phyloP scores from a whole-genome alignment of 2,329 filamentous ascomycete genomes.

The Spiromastix sp. region DNA sequence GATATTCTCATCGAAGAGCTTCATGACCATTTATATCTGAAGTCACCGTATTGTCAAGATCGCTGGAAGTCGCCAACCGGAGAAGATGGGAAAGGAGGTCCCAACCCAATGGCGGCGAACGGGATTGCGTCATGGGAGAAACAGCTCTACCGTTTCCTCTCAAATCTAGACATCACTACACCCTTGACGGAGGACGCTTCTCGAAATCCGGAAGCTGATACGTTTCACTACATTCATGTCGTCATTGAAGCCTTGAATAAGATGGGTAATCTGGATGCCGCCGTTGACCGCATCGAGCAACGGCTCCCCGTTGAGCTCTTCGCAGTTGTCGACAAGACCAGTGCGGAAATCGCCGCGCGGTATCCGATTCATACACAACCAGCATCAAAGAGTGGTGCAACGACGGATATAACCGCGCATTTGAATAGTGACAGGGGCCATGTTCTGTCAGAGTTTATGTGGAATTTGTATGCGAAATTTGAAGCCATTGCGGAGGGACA shows the following conservation, averaged over 20 bases:
- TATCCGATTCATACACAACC: conserved; percentile 68
- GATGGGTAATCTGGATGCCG: conserved; percentile 72
- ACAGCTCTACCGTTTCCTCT: conserved; percentile 47
- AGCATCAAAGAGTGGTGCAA: conserved; percentile 36
- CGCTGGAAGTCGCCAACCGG: conserved; percentile 69
- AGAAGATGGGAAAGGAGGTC: conserved; percentile 22
- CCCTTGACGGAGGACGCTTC: conserved; percentile 74
- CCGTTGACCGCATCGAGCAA: conserved; percentile 84
- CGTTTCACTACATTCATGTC: conserved; percentile 83
- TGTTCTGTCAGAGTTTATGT: conserved; percentile 83
- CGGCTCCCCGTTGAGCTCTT: conserved; percentile 89
- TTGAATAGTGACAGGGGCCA: conserved; percentile 69
- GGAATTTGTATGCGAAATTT: conserved; percentile 90
- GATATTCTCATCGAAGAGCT: conserved; percentile 96
- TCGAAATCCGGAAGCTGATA: conserved; percentile 90
- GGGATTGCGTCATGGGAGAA: conserved; percentile 39
- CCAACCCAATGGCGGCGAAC: conserved; percentile 16
- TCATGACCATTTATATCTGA: conserved; percentile 93
- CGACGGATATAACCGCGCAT: conserved; percentile 52
- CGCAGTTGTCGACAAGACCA: conserved; percentile 85
- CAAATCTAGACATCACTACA: conserved; percentile 43
- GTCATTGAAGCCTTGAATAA: conserved; percentile 84
- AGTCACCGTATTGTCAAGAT: conserved; percentile 94
- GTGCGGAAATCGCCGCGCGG: conserved; percentile 83
- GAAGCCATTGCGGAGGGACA: conserved; percentile 95